Evolutionary conservation across 169 alveolate species (phyloP), one percentile per base, ranked within the genome.

Genomic region (Plasmodium malariae): DNA sequence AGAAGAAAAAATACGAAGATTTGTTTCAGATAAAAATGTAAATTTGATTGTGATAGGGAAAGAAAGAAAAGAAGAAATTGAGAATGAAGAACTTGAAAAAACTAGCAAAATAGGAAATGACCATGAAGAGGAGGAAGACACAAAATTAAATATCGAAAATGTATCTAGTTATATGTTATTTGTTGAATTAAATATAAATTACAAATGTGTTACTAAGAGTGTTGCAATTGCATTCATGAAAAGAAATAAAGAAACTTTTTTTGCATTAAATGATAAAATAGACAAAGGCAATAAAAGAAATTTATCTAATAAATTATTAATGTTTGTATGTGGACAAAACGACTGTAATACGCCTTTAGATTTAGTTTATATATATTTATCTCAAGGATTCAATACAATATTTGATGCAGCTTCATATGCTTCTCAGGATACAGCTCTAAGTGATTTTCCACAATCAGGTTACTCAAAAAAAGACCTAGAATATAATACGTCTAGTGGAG

Each of bases 31-130:
- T 51, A 87, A 91, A 48, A 94, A 93, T 74, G 88, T 91, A 43
- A 93, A 92, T 51, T 80, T 90, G 12, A 88, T 95, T 60, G 94
- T 95, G 7, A 93, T 95, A 5, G 97, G 97, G 4, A 93, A 93
- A 55, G 97, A 93, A 32, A 71, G 36, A 54, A 80, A 51, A 34
- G 87, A 86, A 37, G 87, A 69, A 21, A 48, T 32, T 11, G 83
- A 67, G n/a, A 55, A 68, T 17, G 76, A 36, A 59, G 83, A 43
- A 28, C 3, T 24, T 6, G 80, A 78, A 17, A 78, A 51, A 62
- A 73, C 28, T 28, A 45, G 21, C 24, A 62, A 73, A 40, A 19
- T 62, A 40, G 87, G 63, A 70, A 70, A 48, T 69, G 87, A 70
- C 19, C 12, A 43, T 17, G 80, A 55, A 51, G 65, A 60, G 14